Base-by-base conservation (phyloP, 164 flowering plant genomes). In the Chimonanthus salicifolius region DNA sequence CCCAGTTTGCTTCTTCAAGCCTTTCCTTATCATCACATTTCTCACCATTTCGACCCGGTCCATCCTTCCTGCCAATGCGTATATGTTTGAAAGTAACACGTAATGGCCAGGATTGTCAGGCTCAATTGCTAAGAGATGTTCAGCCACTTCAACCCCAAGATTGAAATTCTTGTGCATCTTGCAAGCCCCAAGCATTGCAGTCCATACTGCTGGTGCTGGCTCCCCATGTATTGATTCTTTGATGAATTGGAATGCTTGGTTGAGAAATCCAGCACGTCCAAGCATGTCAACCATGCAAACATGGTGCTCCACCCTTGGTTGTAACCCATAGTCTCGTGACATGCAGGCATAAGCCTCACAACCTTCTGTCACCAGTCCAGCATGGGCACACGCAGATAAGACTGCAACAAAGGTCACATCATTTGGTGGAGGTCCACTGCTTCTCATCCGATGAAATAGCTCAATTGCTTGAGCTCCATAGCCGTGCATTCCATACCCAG, bases 181-280 rank as follows among this genome's bases (percentile, higher is more conserved):
- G 83, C 97, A 92, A 2, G 94, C 90, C 16, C 92, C 93, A 18
- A 90, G 90, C 90, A 92, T 77, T 44, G 97, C 90, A 18, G 94
- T 90, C 90, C 90, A 90, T 18, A 90, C 74, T 4, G 92, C 90
- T 0, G 92, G 85, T 45, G 82, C 78, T 51, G 88, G 81, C 76
- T 76, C 75, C 44, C 71, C 78, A 13, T 54, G 74, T 64, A 80
- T 72, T 20, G 70, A 44, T 13, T 78, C 76, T 71, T 76, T 73
- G 68, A 89, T 80, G 69, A 85, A 84, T 49, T 43, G 76, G 70
- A 80, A 73, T 2, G 97, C 94, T 72, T 92, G 87, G 33, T 78
- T 15, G 6, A 90, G 86, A 62, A 78, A 79, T 70, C 93, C 94
- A n/a, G 88, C 90, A 45, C 90, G 85, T 7, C 97, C 97, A 72